Evolutionary conservation across 179 eudicot species (phyloP).

Genomic region (Beta corolliflora): DNA sequence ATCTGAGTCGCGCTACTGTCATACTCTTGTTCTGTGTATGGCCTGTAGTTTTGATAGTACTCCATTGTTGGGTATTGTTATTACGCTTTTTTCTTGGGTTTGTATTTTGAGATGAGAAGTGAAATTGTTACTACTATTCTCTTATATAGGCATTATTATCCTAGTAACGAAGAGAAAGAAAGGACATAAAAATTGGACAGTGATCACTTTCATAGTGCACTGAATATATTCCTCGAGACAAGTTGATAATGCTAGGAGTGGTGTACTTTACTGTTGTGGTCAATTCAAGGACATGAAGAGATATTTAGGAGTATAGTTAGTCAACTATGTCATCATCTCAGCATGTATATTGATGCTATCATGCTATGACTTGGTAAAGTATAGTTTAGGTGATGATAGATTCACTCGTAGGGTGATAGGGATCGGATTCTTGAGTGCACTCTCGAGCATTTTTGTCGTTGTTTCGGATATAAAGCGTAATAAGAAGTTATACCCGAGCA

Average conservation of each 20-base stretch:
- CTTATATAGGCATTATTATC: slow-evolving; percentile 27
- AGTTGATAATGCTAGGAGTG: slow-evolving; percentile 13
- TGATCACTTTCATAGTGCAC: slow-evolving; percentile 4
- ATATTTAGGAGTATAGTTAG: not conserved
- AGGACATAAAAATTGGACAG: slow-evolving; percentile 8
- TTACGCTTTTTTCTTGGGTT: not conserved
- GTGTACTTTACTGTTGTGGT: not conserved
- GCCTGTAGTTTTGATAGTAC: slow-evolving; percentile 15
- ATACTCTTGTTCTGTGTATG: slow-evolving; percentile 16
- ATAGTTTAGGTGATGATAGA: no score
- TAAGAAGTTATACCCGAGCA: no score
- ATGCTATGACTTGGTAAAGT: not conserved
- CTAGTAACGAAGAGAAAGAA: not conserved
- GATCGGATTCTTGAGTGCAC: no score
- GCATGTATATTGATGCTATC: not conserved
- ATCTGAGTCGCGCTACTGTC: slow-evolving; percentile 1
- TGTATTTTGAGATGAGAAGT: not conserved
- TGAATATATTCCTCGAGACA: slow-evolving; percentile 24
- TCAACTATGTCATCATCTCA: slow-evolving; percentile 9
- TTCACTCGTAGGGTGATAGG: no score
- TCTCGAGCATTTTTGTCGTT: no score
- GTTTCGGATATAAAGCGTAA: no score
- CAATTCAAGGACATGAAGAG: not conserved
- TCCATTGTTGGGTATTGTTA: slow-evolving; percentile 5
- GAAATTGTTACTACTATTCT: not conserved